Evolutionary conservation across 257 asterid species (phyloP), one percentile per base, ranked within the genome.

Genomic region (Linaria vulgaris): DNA sequence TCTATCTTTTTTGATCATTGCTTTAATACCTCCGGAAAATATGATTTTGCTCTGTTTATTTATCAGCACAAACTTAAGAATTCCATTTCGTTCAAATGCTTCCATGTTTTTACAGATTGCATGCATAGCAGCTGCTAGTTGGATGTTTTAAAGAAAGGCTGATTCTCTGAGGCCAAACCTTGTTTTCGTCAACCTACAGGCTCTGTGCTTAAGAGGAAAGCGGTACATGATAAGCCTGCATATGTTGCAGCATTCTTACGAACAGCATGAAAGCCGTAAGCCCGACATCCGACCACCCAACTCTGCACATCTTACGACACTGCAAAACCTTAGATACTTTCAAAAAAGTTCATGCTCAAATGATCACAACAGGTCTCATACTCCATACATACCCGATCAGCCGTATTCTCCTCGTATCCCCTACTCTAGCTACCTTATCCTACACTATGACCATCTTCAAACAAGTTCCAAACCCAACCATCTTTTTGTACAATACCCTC

Each of bases 301-400:
- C 51, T 50, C 76, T 86, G 68, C 68, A 54, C 23, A 74, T 79
- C 71, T 54, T 86, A 55, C 56, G 68, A 66, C 75, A 67, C 69
- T 89, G 94, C 94, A 84, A 73, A 78, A 86, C 71, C 67, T 23
- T 81, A 61, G 8, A 56, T 34, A 63, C 83, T 37, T 62, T 89
- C 66, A 76, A 78, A 69, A 84, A 81, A 73, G 66, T 75, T 30
- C 95, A 84, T 63, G 82, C 82, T 25, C 91, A 89, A 21, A 79
- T 79, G 86, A 74, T 86, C 73, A 67, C 88, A 47, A 82, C 83
- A 1, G 94, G 84, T 52, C 83, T 89, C 46, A 68, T 84, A 56
- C 78, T 54, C 58, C 95, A 84, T 64, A 86, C 91, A 8, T 89
- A 84, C 70, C 89, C 97, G 30, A 62, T 83, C 39, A 89, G 91